Evolutionary conservation across 2,329 filamentous ascomycete species (phyloP).

Genomic region (Colletotrichum tabaci): DNA sequence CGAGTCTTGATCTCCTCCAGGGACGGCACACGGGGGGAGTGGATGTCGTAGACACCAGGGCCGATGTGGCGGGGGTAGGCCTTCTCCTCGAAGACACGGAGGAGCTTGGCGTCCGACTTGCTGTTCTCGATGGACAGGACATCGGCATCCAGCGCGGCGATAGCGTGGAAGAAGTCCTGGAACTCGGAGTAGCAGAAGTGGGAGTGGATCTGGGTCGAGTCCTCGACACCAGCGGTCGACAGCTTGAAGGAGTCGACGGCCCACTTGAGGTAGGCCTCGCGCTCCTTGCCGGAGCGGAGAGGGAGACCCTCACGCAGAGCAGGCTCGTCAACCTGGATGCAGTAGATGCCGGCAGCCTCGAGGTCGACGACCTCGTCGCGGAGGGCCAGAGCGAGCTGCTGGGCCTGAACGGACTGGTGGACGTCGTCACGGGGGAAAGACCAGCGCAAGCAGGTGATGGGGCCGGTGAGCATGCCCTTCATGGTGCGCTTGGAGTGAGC

Average conservation of each 20-base stretch:
- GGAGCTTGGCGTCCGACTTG: constrained; percentile 99
- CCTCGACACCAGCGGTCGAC: constrained; percentile 90
- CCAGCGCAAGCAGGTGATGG: constrained; percentile 99
- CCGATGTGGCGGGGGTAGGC: constrained; percentile 98
- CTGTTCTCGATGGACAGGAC: constrained; percentile 99
- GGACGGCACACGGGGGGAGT: constrained; percentile 96
- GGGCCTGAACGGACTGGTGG: constrained; percentile 98
- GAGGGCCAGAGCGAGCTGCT: constrained; percentile 98
- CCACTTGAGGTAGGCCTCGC: constrained; percentile 97
- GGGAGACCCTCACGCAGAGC: constrained; percentile 99
- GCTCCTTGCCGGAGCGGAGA: constrained; percentile 93
- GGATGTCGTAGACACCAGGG: constrained; percentile 99
- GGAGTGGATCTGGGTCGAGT: constrained; percentile 99
- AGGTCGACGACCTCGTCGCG: constrained; percentile 99
- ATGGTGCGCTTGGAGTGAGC: constrained; percentile 98
- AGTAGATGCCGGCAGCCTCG: constrained; percentile 94
- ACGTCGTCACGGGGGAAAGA: constrained; percentile 99
- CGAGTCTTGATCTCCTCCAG: constrained; percentile 99
- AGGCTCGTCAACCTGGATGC: constrained; percentile 99
- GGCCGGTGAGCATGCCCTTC: constrained; percentile 99
- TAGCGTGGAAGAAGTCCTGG: constrained; percentile 99
- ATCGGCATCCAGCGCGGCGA: constrained; percentile 96
- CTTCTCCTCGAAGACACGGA: constrained; percentile 98
- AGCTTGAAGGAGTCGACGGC: constrained; percentile 99
- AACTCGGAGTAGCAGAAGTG: constrained; percentile 99